Base-by-base conservation (phyloP, 306 rosid species). In the Quercus variabilis region DNA sequence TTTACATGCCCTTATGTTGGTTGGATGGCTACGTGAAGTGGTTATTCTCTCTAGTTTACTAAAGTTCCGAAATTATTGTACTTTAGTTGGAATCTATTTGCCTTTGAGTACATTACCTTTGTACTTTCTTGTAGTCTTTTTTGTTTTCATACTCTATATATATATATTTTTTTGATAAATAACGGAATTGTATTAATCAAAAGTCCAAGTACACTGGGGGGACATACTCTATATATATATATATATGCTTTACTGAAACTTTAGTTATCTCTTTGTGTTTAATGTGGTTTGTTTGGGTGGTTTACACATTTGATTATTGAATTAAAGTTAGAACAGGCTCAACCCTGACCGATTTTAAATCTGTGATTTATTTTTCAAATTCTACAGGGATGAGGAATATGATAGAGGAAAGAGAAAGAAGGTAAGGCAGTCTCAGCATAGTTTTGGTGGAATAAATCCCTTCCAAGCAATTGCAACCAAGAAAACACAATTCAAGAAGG, bases 341-440 rank as follows among this genome's bases (percentile, higher is more conserved):
- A 80, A 59, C 70, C 12, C 46, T 41, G 46, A 41, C 46, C 46
- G 3, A 8, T 41, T 41, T 8, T 41, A 71, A 12, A 19, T 20
- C 6, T 41, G 17, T 11, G 56, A 26, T 58, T 35, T 14, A 2
- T 15, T 74, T 59, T 70, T 73, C 55, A 7, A 69, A 20, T 84
- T 52, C 60, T 78, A n/a, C 80, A 95, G 99, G 98, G 99, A 95
- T 69, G 97, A 95, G 83, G 98, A 92, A 79, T 90, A 87, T 46
- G 99, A 95, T 35, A 82, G 68, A 75, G 99, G 99, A 60, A 95
- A 88, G 87, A 91, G 93, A 79, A 95, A 89, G 91, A 95, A 91
- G 88, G 20, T 95, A 17, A 88, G 86, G 80, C 74, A 46, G n/a
- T 69, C 75, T 38, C 90, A 90, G 82, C 83, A 68, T 3, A 81